Percentiles rank a stretch among this genome's conserved stretches.
These are phyloP conservation scores for Globisporangium polare DNA, from an alignment of 352 stramenopile genomes.

Conservation along the genomic window DNA sequence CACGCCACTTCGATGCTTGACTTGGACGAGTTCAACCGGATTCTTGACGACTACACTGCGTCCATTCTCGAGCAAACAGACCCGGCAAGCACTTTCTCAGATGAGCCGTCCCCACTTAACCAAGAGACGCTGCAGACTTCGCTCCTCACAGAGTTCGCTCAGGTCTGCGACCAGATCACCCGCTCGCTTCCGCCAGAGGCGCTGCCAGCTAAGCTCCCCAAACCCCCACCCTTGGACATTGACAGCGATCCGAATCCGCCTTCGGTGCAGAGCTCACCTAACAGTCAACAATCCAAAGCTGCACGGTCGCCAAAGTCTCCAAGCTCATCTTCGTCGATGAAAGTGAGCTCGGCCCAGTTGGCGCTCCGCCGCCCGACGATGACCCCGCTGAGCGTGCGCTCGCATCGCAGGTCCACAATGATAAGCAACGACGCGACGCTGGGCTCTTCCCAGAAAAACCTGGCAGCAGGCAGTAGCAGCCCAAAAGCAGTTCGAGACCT, in stretches of 20 bases:
- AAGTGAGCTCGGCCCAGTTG: background rate
- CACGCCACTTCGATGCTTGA: conserved; percentile 1
- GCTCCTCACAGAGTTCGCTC: conserved; percentile 29
- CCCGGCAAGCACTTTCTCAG: background rate
- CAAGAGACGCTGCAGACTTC: conserved; percentile 22
- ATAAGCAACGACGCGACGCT: background rate
- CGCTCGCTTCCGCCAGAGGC: conserved; percentile 20
- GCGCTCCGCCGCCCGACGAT: background rate
- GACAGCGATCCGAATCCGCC: background rate
- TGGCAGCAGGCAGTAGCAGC: background rate
- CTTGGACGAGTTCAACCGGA: conserved; percentile 18
- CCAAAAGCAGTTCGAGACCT: background rate
- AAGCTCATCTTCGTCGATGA: background rate
- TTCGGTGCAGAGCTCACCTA: background rate
- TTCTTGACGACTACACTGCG: conserved; percentile 28
- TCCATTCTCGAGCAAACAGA: conserved; percentile 16
- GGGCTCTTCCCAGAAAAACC: background rate
- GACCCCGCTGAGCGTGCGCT: background rate
- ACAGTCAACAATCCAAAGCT: background rate
- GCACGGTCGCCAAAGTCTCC: background rate
- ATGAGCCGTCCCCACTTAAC: conserved; percentile 5
- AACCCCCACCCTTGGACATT: background rate
- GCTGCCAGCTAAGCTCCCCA: background rate
- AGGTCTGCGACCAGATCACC: conserved; percentile 28
- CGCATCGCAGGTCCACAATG: conserved; percentile 2